A percentile compares a stretch with the other conserved stretches of the same genome.
These are phyloP conservation scores for Podosphaera xanthii DNA, from an alignment of 2,329 filamentous ascomycete species.

Conservation along the genomic window DNA sequence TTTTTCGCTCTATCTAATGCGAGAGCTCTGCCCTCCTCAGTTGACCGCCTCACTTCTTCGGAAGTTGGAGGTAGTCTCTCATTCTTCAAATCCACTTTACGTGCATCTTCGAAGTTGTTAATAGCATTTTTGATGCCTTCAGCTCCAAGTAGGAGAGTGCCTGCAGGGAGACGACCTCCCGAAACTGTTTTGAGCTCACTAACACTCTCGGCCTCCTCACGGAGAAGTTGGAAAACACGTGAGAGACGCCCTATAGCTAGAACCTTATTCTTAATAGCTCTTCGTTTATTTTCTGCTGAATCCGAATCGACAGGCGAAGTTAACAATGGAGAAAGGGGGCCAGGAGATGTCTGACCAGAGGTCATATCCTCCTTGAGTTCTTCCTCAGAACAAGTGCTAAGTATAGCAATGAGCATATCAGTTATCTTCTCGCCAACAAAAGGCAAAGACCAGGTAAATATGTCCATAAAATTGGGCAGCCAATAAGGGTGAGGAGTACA, in stretches of 20 bases:
- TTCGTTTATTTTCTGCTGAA: slow-evolving; percentile 78
- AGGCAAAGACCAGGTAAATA: slow-evolving; percentile 98
- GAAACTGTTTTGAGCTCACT: slow-evolving; percentile 95
- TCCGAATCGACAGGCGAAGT: slow-evolving; percentile 43
- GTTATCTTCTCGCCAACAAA: slow-evolving; percentile 99
- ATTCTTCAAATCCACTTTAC: slow-evolving; percentile 93
- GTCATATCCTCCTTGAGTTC: slow-evolving; percentile 80
- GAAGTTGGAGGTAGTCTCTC: slow-evolving; percentile 80
- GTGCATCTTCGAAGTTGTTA: slow-evolving; percentile 83
- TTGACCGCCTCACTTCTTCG: slow-evolving; percentile 71
- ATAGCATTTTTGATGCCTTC: slow-evolving; percentile 99
- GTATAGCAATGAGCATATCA: slow-evolving; percentile 95
- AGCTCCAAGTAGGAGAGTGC: slow-evolving; percentile 91
- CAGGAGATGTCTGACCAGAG: slow-evolving; percentile 34
- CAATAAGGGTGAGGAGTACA: slow-evolving; percentile 98
- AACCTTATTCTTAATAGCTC: slow-evolving; percentile 99
- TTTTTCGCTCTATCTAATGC: slow-evolving; percentile 68
- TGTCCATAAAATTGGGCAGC: slow-evolving; percentile 99
- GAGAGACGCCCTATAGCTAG: slow-evolving; percentile 89
- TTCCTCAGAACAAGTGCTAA: slow-evolving; percentile 98
- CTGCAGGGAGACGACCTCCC: slow-evolving; percentile 75
- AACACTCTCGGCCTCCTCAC: slow-evolving; percentile 89
- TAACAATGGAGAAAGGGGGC: slow-evolving; percentile 52
- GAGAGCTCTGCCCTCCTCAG: slow-evolving; percentile 56
- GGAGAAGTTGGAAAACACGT: slow-evolving; percentile 91